These are phyloP conservation scores for Marvania coccoides DNA, from an alignment of 139 green algal species.

Conservation along the genomic window DNA sequence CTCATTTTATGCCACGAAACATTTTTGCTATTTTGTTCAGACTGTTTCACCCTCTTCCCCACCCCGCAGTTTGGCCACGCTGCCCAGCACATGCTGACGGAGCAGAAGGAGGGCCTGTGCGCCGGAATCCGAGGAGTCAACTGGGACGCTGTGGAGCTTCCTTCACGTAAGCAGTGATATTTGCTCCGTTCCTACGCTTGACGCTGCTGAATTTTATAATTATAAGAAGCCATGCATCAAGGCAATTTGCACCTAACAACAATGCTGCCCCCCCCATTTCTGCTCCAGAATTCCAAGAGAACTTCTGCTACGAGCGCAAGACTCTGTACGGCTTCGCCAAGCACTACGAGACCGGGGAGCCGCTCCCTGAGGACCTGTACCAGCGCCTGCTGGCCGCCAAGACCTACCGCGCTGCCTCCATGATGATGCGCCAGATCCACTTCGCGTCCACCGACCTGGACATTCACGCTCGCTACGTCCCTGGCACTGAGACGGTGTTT, in stretches of 20 bases:
- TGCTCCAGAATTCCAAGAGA: conserved; percentile 97
- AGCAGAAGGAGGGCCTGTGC: conserved; percentile 76
- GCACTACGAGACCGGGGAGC: conserved; percentile 82
- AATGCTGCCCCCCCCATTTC: too few relatives aligned
- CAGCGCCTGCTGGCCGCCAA: conserved; percentile 74
- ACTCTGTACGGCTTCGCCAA: conserved; percentile 74
- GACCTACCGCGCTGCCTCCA: conserved; percentile 62
- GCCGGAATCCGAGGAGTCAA: conserved; percentile 83
- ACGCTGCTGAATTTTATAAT: not conserved
- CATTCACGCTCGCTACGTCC: conserved; percentile 77
- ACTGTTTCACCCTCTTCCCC: not conserved
- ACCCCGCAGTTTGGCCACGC: conserved; percentile 89
- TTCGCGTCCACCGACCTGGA: conserved; percentile 85
- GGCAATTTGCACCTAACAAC: not conserved
- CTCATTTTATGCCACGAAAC: not conserved
- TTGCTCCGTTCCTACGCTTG: not conserved
- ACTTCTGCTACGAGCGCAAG: conserved; percentile 67
- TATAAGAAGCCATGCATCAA: not conserved
- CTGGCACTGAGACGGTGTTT: conserved; percentile 64
- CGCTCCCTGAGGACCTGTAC: conserved; percentile 87
- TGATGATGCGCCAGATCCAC: conserved; percentile 88
- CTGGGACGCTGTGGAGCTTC: conserved; percentile 89
- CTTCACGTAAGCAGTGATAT: not conserved
- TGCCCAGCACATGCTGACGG: conserved; percentile 93
- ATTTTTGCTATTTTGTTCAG: conserved; percentile 43